These are phyloP conservation scores for Hyaloscypha variabilis DNA, from an alignment of 495 filamentous ascomycete species.

Conservation along the genomic window DNA sequence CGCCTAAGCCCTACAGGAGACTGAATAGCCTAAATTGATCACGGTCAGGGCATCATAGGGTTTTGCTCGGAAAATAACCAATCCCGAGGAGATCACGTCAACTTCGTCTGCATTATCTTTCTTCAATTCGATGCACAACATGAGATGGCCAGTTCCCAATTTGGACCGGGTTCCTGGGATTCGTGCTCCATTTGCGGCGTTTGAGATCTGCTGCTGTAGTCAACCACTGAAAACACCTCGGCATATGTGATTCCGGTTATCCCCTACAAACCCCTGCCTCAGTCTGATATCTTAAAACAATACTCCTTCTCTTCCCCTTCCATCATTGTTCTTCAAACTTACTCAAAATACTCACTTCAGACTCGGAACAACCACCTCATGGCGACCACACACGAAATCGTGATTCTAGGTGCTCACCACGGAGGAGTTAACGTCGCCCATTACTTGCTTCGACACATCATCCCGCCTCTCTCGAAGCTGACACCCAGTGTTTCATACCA, in stretches of 20 bases:
- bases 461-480: constrained; percentile 37
- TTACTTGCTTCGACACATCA: constrained; percentile 50
- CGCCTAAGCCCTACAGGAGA: not conserved
- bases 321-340: not conserved
- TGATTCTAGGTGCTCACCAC: constrained; percentile 55
- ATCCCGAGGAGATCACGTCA: not conserved
- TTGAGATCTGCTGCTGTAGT: not conserved
- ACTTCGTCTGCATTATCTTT: not conserved
- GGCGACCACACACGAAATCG: constrained; percentile 36
- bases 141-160: not conserved
- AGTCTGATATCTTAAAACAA: not conserved
- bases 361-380: not conserved
- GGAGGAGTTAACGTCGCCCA: constrained; percentile 50
- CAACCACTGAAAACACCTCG: not conserved
- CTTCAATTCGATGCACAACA: not conserved
- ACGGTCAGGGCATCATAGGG: not conserved
- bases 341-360: not conserved
- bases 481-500: constrained; percentile 33
- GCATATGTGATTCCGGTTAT: not conserved
- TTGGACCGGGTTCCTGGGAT: not conserved
- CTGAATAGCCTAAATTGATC: not conserved
- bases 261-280: not conserved
- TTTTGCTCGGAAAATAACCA: not conserved
- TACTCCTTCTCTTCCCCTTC: not conserved
- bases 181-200: not conserved